Conservation (phyloP, 352 stramenopile species). For the Hyaloperonospora brassicae region DNA sequence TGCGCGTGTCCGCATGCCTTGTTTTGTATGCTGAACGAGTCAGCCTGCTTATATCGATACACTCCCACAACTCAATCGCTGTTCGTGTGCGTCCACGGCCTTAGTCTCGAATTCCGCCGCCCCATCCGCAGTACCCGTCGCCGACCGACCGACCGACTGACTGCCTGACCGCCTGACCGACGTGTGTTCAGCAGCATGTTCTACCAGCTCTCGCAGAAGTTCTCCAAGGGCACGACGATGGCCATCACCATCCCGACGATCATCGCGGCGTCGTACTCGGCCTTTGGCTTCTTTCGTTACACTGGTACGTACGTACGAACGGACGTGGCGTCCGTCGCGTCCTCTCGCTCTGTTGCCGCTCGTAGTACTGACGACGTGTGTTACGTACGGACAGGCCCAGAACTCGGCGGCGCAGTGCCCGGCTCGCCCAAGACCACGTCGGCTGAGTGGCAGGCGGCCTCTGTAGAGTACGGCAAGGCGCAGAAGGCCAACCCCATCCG, state of each 20-base stretch:
- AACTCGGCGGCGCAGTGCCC: constrained; percentile 44
- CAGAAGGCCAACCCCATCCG: constrained; percentile 82
- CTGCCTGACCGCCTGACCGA: background rate
- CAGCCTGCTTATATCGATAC: too few relatives aligned
- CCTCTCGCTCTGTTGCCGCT: background rate
- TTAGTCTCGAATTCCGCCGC: constrained; percentile 19
- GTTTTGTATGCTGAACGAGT: constrained; percentile 16
- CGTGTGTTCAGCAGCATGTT: constrained; percentile 32
- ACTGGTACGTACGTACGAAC: constrained; percentile 29
- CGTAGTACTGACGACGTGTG: background rate
- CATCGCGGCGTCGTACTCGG: constrained; percentile 34
- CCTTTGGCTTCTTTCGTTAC: constrained; percentile 54
- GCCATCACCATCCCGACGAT: constrained; percentile 34
- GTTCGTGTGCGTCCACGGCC: too few relatives aligned
- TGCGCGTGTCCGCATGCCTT: constrained; percentile 11
- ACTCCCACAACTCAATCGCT: too few relatives aligned
- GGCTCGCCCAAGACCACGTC: constrained; percentile 64
- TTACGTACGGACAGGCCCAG: constrained; percentile 31
- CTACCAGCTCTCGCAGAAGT: constrained; percentile 57
- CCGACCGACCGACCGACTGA: too few relatives aligned
- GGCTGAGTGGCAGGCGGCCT: constrained; percentile 64
- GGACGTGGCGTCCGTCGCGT: background rate
- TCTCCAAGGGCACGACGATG: constrained; percentile 55
- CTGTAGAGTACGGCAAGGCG: constrained; percentile 65
- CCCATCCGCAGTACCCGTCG: constrained; percentile 6